A percentile compares a stretch with the other conserved stretches of the same genome.
These are phyloP conservation scores for Mucor circinelloides DNA, from an alignment of 371 early-diverging fungal genomes.

Conservation along the genomic window DNA sequence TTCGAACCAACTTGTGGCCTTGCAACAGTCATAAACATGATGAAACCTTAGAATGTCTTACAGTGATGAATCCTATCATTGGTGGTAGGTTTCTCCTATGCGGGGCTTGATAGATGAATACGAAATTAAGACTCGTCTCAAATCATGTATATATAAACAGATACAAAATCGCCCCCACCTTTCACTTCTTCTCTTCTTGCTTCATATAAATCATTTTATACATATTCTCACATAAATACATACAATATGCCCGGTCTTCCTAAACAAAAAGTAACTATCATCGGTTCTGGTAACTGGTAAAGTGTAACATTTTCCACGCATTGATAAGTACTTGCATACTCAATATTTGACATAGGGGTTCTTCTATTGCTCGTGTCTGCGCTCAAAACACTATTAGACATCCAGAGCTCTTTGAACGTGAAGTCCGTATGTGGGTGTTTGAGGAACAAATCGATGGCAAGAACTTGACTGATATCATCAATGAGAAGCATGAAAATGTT, in stretches of 20 bases:
- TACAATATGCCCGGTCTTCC: background rate
- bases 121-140: background rate
- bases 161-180: background rate
- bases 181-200: background rate
- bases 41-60: background rate
- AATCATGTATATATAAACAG: background rate
- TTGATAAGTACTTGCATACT: conserved; percentile 50
- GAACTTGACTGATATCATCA: conserved; percentile 96
- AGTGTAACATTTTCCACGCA: background rate
- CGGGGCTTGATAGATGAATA: background rate
- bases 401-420: conserved; percentile 70
- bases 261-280: conserved; percentile 78
- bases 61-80: background rate
- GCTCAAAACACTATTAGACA: conserved; percentile 79
- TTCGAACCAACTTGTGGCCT: background rate
- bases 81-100: background rate
- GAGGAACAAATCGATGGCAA: conserved; percentile 85
- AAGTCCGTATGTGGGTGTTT: conserved; percentile 96
- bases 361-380: conserved; percentile 93
- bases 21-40: background rate
- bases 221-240: background rate
- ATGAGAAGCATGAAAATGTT: conserved; percentile 92
- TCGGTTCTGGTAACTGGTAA: conserved; percentile 96
- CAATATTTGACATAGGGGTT: conserved; percentile 56
- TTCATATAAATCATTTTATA: background rate